Evolutionary conservation across 192 early-diverging fungal species (phyloP).

Genomic region (Dissophora ornata): DNA sequence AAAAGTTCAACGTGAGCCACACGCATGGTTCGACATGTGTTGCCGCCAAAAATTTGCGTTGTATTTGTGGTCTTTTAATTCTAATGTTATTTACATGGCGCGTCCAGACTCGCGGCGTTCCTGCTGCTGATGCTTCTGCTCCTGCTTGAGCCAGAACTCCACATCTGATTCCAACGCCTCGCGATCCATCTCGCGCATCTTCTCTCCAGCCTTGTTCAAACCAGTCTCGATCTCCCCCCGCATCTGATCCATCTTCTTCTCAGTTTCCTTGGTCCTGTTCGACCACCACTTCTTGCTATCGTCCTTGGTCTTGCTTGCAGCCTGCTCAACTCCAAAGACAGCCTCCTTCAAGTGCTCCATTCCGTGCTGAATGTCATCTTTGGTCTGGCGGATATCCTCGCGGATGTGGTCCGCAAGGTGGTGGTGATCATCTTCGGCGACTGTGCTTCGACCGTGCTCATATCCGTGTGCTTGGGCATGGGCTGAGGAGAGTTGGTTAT

Average conservation of each 20-base stretch:
- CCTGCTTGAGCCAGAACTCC: conserved; percentile 29
- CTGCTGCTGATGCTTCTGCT: conserved; percentile 27
- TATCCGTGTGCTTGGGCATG: conserved; percentile 15
- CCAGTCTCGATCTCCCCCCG: conserved; percentile 13
- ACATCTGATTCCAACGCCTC: conserved; percentile 14
- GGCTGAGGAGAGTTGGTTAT: background rate
- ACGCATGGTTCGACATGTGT: too few species aligned
- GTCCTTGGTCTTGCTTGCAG: background rate
- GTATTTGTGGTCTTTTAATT: background rate
- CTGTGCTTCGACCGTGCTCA: conserved; percentile 6
- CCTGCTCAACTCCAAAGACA: conserved; percentile 29
- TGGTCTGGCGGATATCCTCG: conserved; percentile 26
- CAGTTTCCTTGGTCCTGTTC: conserved; percentile 14
- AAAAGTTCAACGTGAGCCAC: too few species aligned
- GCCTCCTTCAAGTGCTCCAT: conserved; percentile 21
- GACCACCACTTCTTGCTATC: conserved; percentile 18
- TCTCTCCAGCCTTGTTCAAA: conserved; percentile 36
- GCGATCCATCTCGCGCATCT: conserved; percentile 31
- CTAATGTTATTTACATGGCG: conserved; percentile 28
- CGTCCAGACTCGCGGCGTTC: conserved; percentile 45
- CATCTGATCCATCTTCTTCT: conserved; percentile 3
- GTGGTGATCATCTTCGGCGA: conserved; percentile 1
- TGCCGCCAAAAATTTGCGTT: background rate
- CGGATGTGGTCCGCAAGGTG: conserved; percentile 41
- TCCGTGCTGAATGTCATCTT: conserved; percentile 25